Conservation (phyloP, 164 flowering plant species). For the Vitis amurensis region DNA sequence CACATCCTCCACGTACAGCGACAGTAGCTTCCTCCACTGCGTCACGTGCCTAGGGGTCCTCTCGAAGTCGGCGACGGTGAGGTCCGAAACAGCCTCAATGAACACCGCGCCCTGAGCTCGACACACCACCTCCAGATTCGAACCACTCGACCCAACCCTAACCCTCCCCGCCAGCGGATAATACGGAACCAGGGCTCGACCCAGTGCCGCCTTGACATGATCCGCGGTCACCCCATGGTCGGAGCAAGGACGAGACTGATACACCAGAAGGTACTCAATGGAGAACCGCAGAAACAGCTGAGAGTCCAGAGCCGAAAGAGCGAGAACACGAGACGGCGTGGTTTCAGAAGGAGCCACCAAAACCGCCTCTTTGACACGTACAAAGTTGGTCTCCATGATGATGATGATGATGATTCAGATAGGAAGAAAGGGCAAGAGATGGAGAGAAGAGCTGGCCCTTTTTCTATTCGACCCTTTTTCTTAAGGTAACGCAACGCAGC, state of each 20-base stretch:
- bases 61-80: conserved; percentile 32
- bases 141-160: conserved; percentile 28
- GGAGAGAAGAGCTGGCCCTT: background rate
- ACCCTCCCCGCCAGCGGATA: conserved; percentile 72
- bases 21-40: conserved; percentile 52
- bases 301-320: conserved; percentile 70
- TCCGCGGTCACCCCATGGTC: conserved; percentile 18
- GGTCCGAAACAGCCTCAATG: conserved; percentile 45
- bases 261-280: conserved; percentile 63
- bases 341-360: conserved; percentile 53
- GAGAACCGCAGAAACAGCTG: conserved; percentile 78
- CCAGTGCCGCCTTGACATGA: conserved; percentile 45
- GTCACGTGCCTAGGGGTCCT: conserved; percentile 36
- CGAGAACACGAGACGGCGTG: conserved; percentile 52
- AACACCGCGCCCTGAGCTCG: conserved; percentile 60
- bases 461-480: background rate
- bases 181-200: conserved; percentile 54
- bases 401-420: background rate
- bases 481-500: background rate
- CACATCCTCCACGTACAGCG: conserved; percentile 50
- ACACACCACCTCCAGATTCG: conserved; percentile 55
- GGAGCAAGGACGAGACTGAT: conserved; percentile 19
- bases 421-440: background rate
- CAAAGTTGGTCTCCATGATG: conserved; percentile 11
- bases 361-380: conserved; percentile 39